Percentiles rank a stretch among this genome's conserved stretches.
Evolutionary conservation across 2,329 filamentous ascomycete genomes (phyloP).

Genomic region (Emergomyces africanus): DNA sequence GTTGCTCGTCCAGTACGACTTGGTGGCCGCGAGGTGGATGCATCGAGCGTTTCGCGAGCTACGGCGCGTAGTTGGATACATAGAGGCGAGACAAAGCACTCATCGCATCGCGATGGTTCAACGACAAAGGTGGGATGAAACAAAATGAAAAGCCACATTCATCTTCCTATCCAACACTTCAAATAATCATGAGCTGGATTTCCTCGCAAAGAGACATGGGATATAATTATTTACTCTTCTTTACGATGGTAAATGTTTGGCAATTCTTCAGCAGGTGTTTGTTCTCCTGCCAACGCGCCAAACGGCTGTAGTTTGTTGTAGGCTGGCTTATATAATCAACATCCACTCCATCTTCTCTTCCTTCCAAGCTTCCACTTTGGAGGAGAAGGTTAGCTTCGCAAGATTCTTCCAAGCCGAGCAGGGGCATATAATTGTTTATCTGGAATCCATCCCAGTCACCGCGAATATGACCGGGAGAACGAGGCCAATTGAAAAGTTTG

Average conservation of each 20-base stretch:
- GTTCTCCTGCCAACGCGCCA: neutral
- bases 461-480: slow-evolving; percentile 36
- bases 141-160: slow-evolving; percentile 1
- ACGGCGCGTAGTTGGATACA: slow-evolving; percentile 33
- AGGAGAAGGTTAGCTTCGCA: neutral
- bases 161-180: neutral
- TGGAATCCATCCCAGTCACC: neutral
- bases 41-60: slow-evolving; percentile 37
- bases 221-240: neutral
- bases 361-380: too few species aligned
- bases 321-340: neutral
- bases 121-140: slow-evolving; percentile 4
- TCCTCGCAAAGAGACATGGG: neutral
- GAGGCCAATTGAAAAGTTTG: slow-evolving; percentile 57
- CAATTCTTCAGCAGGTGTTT: neutral
- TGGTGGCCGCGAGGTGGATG: slow-evolving; percentile 32
- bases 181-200: neutral
- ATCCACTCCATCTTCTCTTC: too few species aligned
- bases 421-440: neutral
- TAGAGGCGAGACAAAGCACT: slow-evolving; percentile 23
- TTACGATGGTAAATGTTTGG: neutral
- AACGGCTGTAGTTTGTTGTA: neutral
- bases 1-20: slow-evolving; percentile 29
- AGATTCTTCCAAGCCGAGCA: neutral
- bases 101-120: slow-evolving; percentile 26